These are phyloP conservation scores for Osmanthus fragrans DNA, from an alignment of 257 asterid genomes.

Conservation along the genomic window DNA sequence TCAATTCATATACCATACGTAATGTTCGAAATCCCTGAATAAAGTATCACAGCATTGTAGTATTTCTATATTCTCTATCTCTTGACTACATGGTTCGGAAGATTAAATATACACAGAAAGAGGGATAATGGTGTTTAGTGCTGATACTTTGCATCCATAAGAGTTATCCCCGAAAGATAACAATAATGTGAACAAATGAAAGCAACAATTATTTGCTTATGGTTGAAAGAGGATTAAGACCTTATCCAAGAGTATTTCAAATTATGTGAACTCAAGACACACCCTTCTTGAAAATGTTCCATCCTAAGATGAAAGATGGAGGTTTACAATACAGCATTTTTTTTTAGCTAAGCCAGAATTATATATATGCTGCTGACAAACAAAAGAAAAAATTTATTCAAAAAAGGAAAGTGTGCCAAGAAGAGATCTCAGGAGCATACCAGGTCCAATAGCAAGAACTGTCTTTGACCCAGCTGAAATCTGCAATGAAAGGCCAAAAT, in stretches of 20 bases:
- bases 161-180: not conserved
- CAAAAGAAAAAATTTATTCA: not conserved
- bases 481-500: conserved; percentile 37
- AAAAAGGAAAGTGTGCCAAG: not conserved
- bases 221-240: not conserved
- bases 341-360: not conserved
- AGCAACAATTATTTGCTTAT: not conserved
- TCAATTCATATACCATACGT: no score
- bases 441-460: conserved; percentile 97
- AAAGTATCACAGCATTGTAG: not conserved
- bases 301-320: not conserved
- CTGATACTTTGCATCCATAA: not conserved
- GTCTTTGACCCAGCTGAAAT: conserved; percentile 92
- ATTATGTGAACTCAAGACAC: not conserved
- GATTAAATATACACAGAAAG: not conserved
- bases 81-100: not conserved
- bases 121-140: not conserved
- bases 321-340: not conserved
- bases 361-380: not conserved
- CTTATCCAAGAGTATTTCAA: not conserved
- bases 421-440: conserved; percentile 40
- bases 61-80: not conserved
- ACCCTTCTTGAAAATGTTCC: not conserved
- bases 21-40: not conserved
- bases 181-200: not conserved